Conservation (phyloP, 108 stramenopile species). For the Schizochytrium sp. region DNA sequence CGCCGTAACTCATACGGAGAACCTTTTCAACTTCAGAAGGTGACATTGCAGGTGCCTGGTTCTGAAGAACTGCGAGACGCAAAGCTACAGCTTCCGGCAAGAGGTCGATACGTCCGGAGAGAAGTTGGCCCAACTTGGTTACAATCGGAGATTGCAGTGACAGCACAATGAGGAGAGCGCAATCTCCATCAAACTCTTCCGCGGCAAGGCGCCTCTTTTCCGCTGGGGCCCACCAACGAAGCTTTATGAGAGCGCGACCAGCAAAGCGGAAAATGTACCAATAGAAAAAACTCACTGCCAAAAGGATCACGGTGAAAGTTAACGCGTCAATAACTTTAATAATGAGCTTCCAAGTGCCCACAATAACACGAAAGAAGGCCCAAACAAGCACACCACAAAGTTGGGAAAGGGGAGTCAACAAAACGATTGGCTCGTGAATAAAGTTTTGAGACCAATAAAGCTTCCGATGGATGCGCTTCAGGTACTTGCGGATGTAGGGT, state of each 20-base stretch:
- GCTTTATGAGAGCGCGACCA: neutral
- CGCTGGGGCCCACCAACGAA: neutral
- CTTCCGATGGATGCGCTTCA: neutral
- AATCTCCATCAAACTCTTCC: neutral
- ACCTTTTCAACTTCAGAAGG: neutral
- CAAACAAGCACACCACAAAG: neutral
- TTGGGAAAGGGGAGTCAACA: neutral
- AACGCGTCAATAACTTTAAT: neutral
- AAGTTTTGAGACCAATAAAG: neutral
- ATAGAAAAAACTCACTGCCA: neutral
- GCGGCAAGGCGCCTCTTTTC: neutral
- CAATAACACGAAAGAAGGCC: neutral
- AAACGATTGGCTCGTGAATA: neutral
- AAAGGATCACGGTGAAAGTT: neutral
- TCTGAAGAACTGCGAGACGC: neutral
- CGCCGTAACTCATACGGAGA: neutral
- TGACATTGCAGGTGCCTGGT: neutral
- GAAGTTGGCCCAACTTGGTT: constrained; percentile 14
- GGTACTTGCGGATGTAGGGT: neutral
- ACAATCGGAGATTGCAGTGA: neutral
- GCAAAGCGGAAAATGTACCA: neutral
- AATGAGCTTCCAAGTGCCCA: neutral
- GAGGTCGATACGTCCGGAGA: constrained; percentile 39
- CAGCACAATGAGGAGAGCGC: neutral
- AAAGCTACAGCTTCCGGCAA: neutral